Evolutionary conservation across 768 basidiomycete species (phyloP).

Genomic region (Termitomyces sp.): DNA sequence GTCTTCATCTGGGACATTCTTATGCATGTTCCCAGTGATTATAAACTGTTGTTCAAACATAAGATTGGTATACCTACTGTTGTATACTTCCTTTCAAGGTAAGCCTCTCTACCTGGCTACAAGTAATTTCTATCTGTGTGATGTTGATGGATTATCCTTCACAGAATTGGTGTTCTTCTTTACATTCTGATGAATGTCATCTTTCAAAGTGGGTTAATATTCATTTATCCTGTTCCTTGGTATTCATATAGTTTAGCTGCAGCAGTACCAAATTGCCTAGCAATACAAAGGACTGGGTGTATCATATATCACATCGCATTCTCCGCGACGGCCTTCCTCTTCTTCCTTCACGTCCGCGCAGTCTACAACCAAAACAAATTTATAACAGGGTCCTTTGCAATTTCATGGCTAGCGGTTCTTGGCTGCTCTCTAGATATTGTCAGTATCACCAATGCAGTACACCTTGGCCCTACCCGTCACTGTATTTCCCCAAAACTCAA

Average conservation of each 20-base stretch:
- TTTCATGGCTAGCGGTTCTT: slow-evolving; percentile 28
- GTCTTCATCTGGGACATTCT: too few species aligned
- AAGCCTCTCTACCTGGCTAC: too few species aligned
- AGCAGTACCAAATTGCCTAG: not conserved
- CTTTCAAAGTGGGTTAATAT: too few species aligned
- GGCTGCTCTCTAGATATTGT: slow-evolving; percentile 26
- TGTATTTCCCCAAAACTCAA: slow-evolving; percentile 28
- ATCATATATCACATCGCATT: slow-evolving; percentile 6
- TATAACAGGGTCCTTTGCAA: slow-evolving; percentile 19
- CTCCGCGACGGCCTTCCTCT: slow-evolving; percentile 12
- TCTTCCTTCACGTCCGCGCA: slow-evolving; percentile 11
- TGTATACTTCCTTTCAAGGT: too few species aligned
- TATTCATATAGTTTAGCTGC: not conserved
- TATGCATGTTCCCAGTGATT: too few species aligned
- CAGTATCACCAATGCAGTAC: slow-evolving; percentile 20
- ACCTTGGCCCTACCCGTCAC: slow-evolving; percentile 31
- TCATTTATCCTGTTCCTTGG: too few species aligned
- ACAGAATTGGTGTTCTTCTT: too few species aligned
- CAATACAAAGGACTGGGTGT: not conserved
- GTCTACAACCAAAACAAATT: slow-evolving; percentile 1
- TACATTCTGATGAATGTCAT: too few species aligned
- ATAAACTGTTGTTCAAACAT: too few species aligned
- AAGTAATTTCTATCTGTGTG: too few species aligned
- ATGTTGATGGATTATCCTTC: too few species aligned
- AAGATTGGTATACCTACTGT: too few species aligned